Conservation (phyloP, 441 rosid species). For the Omphalea diandra region DNA sequence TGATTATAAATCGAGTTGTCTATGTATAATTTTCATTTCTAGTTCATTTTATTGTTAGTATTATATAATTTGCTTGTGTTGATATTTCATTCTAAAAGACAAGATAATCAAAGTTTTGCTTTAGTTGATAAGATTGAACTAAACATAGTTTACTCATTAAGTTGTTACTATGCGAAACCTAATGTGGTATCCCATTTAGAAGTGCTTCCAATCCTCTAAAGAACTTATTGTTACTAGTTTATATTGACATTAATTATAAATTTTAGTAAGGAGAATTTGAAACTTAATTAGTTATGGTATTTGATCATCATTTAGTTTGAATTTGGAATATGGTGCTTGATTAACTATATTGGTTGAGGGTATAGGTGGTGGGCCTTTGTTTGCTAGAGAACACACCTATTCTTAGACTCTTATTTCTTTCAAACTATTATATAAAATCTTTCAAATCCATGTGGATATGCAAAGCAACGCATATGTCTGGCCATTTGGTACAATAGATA, state of each 20-base stretch:
- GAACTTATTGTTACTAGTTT: neutral
- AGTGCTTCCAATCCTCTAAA: neutral
- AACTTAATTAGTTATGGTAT: neutral
- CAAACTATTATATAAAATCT: conserved; percentile 26
- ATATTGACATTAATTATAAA: neutral
- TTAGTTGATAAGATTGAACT: neutral
- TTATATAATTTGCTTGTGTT: neutral
- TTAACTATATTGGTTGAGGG: neutral
- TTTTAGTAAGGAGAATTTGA: neutral
- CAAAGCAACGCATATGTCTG: conserved; percentile 65
- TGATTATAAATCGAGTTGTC: neutral
- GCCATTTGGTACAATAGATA: conserved; percentile 63
- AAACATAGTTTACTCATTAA: neutral
- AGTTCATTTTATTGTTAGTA: neutral
- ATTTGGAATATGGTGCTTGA: neutral
- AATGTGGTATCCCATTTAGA: neutral
- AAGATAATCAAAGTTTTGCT: neutral
- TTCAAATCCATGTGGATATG: conserved; percentile 59
- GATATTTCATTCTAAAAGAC: neutral
- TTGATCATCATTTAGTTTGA: neutral
- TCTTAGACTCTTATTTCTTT: conserved; percentile 23
- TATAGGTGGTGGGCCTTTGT: conserved; percentile 4
- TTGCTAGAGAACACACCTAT: conserved; percentile 15
- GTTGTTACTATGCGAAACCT: neutral
- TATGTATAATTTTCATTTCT: neutral